Conservation (phyloP, 805 yeast genomes). For the Nakazawaea siamensis region DNA sequence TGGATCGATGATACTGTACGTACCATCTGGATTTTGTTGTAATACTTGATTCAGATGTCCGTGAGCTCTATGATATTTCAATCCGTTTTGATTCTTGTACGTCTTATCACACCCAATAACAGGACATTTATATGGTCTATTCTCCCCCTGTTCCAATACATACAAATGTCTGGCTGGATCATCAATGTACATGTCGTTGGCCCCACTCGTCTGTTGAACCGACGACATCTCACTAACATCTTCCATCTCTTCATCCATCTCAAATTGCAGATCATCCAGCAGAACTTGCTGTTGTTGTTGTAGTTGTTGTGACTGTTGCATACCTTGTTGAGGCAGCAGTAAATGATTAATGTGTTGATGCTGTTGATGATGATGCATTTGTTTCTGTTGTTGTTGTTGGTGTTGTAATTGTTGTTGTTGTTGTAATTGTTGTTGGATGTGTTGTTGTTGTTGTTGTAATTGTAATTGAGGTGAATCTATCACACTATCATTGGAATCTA, state of each 20-base stretch:
- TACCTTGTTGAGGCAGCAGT: constrained; percentile 5
- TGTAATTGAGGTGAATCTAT: constrained; percentile 12
- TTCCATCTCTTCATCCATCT: constrained; percentile 26
- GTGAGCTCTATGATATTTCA: constrained; percentile 90
- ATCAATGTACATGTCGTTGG: constrained; percentile 73
- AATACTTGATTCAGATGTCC: constrained; percentile 96
- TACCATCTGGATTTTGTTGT: constrained; percentile 87
- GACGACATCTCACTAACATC: neutral
- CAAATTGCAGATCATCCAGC: constrained; percentile 18
- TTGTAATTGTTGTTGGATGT: constrained; percentile 15
- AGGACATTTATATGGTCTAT: constrained; percentile 94
- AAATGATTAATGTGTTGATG: constrained; percentile 13
- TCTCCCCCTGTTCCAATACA: constrained; percentile 85
- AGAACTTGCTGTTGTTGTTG: constrained; percentile 7
- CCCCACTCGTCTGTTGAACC: constrained; percentile 15
- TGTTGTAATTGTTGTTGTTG: constrained; percentile 16
- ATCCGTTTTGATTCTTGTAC: constrained; percentile 94
- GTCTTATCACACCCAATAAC: constrained; percentile 97
- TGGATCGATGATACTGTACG: constrained; percentile 88
- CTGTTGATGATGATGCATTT: constrained; percentile 13
- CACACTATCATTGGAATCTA: constrained; percentile 5
- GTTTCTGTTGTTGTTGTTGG: constrained; percentile 15
- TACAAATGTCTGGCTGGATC: constrained; percentile 95
- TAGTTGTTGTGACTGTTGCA: constrained; percentile 9
- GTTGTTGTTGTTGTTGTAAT: constrained; percentile 13